A percentile compares a stretch with the other conserved stretches of the same genome.
These are phyloP conservation scores for Diplodia mutila DNA, from an alignment of 2,329 filamentous ascomycete genomes.

Conservation along the genomic window DNA sequence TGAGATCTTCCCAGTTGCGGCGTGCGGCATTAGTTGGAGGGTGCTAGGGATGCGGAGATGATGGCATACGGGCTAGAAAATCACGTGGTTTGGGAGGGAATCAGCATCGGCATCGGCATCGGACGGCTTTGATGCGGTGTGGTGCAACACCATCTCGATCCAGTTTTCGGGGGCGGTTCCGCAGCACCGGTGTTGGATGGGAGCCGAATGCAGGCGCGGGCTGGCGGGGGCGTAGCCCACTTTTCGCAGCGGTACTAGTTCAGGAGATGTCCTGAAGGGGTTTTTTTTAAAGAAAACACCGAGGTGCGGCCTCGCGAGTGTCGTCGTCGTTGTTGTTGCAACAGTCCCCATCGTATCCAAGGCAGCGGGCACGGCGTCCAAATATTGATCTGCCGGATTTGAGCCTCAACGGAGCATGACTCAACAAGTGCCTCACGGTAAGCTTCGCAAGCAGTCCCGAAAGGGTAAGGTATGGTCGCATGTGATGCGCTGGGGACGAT, in stretches of 20 bases:
- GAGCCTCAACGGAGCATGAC: neutral
- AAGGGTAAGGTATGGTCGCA: neutral
- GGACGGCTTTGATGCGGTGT: neutral
- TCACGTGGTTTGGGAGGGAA: neutral
- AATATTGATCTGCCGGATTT: neutral
- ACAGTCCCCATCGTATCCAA: neutral
- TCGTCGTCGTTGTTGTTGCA: neutral
- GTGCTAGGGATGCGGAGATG: too few relatives aligned
- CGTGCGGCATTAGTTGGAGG: neutral
- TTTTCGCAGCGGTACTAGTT: neutral
- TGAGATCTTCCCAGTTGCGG: neutral
- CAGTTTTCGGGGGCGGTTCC: neutral
- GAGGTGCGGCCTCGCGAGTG: neutral
- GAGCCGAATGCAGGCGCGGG: neutral
- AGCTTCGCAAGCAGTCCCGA: neutral
- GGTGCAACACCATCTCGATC: neutral
- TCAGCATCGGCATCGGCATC: neutral
- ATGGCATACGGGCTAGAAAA: neutral
- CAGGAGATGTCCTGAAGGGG: neutral
- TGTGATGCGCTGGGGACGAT: slow-evolving; percentile 19
- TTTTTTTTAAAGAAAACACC: neutral
- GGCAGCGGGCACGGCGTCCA: too few relatives aligned
- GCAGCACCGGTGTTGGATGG: too few relatives aligned
- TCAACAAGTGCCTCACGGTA: neutral
- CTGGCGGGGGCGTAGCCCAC: neutral